Evolutionary conservation across 306 rosid genomes (phyloP).

Genomic region (Ormosia emarginata): DNA sequence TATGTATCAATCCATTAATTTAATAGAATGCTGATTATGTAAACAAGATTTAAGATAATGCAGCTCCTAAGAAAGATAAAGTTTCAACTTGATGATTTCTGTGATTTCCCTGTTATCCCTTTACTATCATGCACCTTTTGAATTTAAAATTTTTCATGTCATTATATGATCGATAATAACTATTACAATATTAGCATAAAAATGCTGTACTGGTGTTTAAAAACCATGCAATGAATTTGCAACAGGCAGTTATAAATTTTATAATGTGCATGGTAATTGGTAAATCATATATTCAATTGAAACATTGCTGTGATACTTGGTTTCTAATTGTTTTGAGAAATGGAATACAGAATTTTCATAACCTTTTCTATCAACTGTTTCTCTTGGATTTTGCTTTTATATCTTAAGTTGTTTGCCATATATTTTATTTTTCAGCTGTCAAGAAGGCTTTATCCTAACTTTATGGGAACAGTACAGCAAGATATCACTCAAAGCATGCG

Average conservation of each 20-base stretch:
- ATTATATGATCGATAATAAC: neutral
- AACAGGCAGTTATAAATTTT: neutral
- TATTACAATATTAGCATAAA: neutral
- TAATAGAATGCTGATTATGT: neutral
- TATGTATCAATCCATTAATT: neutral
- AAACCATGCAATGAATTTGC: neutral
- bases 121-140: neutral
- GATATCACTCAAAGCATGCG: conserved; percentile 91
- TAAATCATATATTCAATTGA: neutral
- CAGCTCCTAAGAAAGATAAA: neutral
- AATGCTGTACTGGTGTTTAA: neutral
- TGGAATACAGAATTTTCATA: neutral
- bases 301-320: neutral
- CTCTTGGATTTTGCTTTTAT: conserved; percentile 7
- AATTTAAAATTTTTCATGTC: neutral
- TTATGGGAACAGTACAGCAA: conserved; percentile 67
- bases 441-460: conserved; percentile 62
- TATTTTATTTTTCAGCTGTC: conserved; percentile 51
- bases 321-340: neutral
- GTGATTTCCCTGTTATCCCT: neutral
- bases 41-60: neutral
- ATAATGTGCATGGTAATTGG: neutral
- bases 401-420: neutral
- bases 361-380: conserved; percentile 11
- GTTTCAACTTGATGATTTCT: neutral